Evolutionary conservation across 257 asterid species (phyloP), one percentile per base, ranked within the genome.

Genomic region (Marsdenia floribunda): DNA sequence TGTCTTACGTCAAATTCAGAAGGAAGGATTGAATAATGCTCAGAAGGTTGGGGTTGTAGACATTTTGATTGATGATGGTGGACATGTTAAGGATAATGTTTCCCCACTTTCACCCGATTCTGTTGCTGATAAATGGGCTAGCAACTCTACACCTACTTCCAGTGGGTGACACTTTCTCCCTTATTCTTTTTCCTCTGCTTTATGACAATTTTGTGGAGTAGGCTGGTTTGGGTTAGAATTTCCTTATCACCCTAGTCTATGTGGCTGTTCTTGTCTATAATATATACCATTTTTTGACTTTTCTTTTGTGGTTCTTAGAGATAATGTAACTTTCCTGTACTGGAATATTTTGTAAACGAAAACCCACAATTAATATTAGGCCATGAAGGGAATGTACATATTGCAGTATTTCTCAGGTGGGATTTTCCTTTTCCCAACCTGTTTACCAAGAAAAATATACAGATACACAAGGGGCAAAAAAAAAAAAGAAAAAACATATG

Each of bases 21-120:
- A 80, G 3, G 96, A 84, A 26, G 89, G 86, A 72, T 40, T 79
- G 79, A 87, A 85, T 77, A 87, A 86, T 68, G 75, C 83, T 72
- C 80, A 85, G 26, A 83, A 80, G 59, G 92, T 70, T 0, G 98
- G 90, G 77, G 82, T 86, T 14, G 85, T 88, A 8, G 93, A 91
- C 21, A 82, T 89, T 75, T 53, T 86, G 79, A 85, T 79, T 33
- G 93, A 87, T 59, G 90, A 87, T 26, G 78, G 60, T 12, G 87
- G 80, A 38, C 82, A 50, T 3, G 66, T 79, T 26, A 83, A 84
- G 76, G 87, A 74, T 49, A 54, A 75, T 47, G 71, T 35, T 37
- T 76, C 81, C 53, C 85, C 88, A 5, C 79, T 87, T 3, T 89
- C 92, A 2, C 85, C 90, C 1, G 91, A 76, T 71, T 87, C 97